A percentile compares a stretch with the other conserved stretches of the same genome.
Conservation (phyloP, 2,329 filamentous ascomycete genomes). For the Paracoccidioides brasiliensis region DNA sequence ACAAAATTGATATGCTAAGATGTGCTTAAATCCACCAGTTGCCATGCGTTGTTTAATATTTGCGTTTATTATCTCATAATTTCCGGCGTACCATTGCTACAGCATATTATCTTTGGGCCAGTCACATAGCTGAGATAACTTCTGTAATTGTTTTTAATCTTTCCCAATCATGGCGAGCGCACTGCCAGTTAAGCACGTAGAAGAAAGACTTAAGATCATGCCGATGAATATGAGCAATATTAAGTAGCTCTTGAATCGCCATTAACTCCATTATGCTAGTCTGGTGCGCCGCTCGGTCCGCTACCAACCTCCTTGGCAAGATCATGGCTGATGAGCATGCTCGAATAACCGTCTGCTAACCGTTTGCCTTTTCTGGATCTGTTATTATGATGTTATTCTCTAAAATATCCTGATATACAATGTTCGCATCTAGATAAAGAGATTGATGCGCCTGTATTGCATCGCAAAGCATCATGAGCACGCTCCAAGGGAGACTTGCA, state of each 20-base stretch:
- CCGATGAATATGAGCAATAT: background rate
- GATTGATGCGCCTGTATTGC: constrained; percentile 24
- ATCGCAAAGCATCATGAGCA: constrained; percentile 16
- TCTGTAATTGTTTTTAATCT: no score
- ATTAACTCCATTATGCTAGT: background rate
- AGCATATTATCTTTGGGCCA: no score
- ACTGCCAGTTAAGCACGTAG: no score
- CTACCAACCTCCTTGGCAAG: background rate
- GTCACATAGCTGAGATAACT: no score
- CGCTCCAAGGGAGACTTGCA: no score
- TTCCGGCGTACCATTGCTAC: background rate
- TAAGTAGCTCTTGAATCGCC: background rate
- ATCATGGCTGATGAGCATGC: background rate
- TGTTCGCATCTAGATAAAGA: constrained; percentile 18
- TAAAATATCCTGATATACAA: constrained; percentile 27
- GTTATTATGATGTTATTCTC: constrained; percentile 23
- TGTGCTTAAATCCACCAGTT: no score
- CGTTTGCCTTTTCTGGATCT: background rate
- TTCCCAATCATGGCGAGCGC: no score
- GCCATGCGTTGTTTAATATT: no score
- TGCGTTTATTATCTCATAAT: no score
- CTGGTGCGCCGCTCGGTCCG: background rate
- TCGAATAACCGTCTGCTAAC: background rate
- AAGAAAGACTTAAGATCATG: no score
- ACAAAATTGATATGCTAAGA: no score